Evolutionary conservation across 1,139 yeast genomes (phyloP).

Genomic region (Yamadazyma dendronema): DNA sequence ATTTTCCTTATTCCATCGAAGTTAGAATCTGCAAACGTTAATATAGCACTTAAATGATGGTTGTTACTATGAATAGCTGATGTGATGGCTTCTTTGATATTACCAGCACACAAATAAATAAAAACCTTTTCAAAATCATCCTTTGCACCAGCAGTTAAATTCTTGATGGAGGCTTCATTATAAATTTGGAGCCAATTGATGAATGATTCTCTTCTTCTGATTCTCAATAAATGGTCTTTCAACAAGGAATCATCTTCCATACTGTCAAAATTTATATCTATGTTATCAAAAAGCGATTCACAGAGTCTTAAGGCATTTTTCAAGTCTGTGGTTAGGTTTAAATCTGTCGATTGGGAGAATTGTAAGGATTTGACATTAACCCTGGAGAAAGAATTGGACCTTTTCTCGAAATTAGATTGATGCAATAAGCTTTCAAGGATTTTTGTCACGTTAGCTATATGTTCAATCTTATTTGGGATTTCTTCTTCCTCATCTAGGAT

Average conservation of each 20-base stretch:
- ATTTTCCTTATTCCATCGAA: constrained; percentile 52
- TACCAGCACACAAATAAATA: constrained; percentile 52
- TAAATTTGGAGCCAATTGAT: constrained; percentile 36
- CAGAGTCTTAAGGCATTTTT: constrained; percentile 12
- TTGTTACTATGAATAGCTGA: constrained; percentile 58
- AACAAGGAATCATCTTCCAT: constrained; percentile 3
- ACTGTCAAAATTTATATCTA: constrained; percentile 3
- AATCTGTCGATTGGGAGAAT: constrained; percentile 7
- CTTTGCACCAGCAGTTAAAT: constrained; percentile 16
- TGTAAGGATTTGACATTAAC: constrained; percentile 14
- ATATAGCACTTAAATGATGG: constrained; percentile 64
- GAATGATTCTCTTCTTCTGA: constrained; percentile 43
- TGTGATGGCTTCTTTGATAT: constrained; percentile 59
- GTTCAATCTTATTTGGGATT: constrained; percentile 14
- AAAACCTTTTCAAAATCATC: constrained; percentile 51
- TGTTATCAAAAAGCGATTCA: constrained; percentile 23
- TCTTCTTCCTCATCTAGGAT: constrained; percentile 4
- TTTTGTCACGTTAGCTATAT: constrained; percentile 17
- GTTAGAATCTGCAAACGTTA: constrained; percentile 73
- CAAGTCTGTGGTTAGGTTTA: constrained; percentile 3
- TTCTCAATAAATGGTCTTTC: constrained; percentile 17
- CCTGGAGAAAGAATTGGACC: constrained; percentile 28
- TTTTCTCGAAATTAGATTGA: constrained; percentile 18
- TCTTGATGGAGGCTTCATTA: constrained; percentile 19
- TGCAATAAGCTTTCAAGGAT: constrained; percentile 21